Base-by-base conservation (phyloP, 139 green algal genomes). In the Pleodorina starrii region DNA sequence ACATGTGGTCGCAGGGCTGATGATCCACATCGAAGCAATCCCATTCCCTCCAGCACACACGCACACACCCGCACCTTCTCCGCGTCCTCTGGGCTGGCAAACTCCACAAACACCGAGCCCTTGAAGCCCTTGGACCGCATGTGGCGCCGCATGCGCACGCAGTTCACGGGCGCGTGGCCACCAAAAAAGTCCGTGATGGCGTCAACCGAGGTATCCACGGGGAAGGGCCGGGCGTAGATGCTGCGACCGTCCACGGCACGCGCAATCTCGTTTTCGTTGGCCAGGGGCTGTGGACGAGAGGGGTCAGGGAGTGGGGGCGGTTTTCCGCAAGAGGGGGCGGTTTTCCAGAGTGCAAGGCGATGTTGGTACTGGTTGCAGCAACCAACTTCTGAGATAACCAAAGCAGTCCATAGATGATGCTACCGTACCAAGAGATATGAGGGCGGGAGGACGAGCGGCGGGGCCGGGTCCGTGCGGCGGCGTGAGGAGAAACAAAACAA, bases 81-180 rank as follows among this genome's bases (percentile, higher is more conserved):
- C 0, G 94, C 93, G 35, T 93, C 90, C 84, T 96, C 95, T 43
- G 75, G 40, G 68, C 27, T 88, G 5, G 23, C 85, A 91, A 97
- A 96, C 94, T 94, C 97, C 27, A 98, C 91, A 89, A 98, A 98
- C 17, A 97, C 92, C 21, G 78, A 90, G 51, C 97, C 97, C 83
- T 95, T 96, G 93, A 99, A 99, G 60, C 95, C 93, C 90, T 98
- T 98, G 92, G 59, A 90, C 11, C 76, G 94, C 23, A 92, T 5
- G 91, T 98, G 95, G 78, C 96, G 95, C 7, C 97, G 93, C 94
- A 98, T 90, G 82, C 95, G 94, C 77, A 98, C 93, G 82, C 89
- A 93, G 63, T 94, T 95, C 9, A 97, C 92, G 36, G 87, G 38
- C 2, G 54, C 87, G 42, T 91, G 32, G 46, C 27, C 19, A 19